Evolutionary conservation across 352 stramenopile species (phyloP).

Genomic region (Phytophthora brassicae): DNA sequence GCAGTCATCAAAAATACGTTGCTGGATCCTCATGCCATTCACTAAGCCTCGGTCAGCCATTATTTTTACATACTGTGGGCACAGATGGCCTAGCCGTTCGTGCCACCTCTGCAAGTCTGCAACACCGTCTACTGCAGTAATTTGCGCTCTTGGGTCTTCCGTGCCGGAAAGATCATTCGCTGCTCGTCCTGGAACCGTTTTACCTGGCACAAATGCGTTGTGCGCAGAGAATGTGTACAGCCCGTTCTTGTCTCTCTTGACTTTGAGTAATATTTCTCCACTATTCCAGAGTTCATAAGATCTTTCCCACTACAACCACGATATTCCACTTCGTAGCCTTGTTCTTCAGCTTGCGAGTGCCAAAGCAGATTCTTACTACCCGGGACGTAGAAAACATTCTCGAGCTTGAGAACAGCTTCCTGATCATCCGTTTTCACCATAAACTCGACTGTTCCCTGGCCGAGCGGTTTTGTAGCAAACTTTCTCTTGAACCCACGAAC

Average conservation of each 20-base stretch:
- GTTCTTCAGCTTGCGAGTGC: constrained; percentile 10
- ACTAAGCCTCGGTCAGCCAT: too few species aligned
- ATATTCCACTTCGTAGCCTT: constrained; percentile 11
- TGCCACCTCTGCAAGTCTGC: too few species aligned
- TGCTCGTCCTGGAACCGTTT: too few species aligned
- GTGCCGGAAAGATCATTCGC: too few species aligned
- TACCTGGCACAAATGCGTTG: too few species aligned
- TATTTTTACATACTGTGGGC: too few species aligned
- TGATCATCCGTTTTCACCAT: not conserved
- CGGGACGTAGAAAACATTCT: not conserved
- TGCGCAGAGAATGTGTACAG: too few species aligned
- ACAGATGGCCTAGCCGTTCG: too few species aligned
- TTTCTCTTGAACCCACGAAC: constrained; percentile 10
- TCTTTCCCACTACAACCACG: not conserved
- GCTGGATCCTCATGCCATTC: too few species aligned
- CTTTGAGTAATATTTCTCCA: not conserved
- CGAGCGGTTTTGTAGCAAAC: constrained; percentile 1
- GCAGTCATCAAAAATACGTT: too few species aligned
- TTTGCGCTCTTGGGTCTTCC: too few species aligned
- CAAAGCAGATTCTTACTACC: constrained; percentile 6
- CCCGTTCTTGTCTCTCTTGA: not conserved
- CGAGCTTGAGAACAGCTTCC: not conserved
- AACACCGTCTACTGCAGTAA: too few species aligned
- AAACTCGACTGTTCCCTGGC: not conserved
- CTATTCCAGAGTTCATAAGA: constrained; percentile 1